Base-by-base conservation (phyloP, 2,329 filamentous ascomycete species). In the Ophiostoma quercus region DNA sequence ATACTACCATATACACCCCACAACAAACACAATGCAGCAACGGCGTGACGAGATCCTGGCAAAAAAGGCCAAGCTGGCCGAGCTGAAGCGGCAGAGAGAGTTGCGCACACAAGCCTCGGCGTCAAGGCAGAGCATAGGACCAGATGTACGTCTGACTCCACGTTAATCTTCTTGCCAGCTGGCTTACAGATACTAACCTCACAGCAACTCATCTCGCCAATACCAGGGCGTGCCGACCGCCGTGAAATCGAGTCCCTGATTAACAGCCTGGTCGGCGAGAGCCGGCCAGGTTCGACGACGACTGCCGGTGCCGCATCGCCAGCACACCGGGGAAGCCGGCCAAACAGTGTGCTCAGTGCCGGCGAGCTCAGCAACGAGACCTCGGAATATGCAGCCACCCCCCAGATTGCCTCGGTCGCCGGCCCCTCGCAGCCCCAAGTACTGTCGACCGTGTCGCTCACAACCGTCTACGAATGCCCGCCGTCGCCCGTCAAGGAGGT, bases 31-130 rank as follows among this genome's bases (percentile, higher is more conserved):
- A 74, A 90, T 90, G 84, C 88, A 90, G 82, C 90, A 94, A 84
- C 90, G 94, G 76, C 91, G 92, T 83, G 93, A 97, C 84, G 95
- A 99, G 84, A 97, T 99, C 75, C 84, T 95, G 76, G 94, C 93
- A 75, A 99, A 99, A 83, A 94, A 92, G 84, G 94, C 94, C 73
- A 97, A 95, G 84, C 92, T 99, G 76, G 94, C 92, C 67, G 95
- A 98, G 85, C 86, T 99, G 74, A 97, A 97, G 83, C 88, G 92
- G 73, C 93, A 97, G 82, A 88, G 95, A 75, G 93, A 96, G 79
- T 82, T 94, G 75, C 87, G 94, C 73, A 91, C 86, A 77, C 92
- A 96, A 78, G 88, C 91, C 75, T 87, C 84, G 71, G 86, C 85
- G 73, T 88, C 84, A 74, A 87, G 92, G 74, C 86, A 89, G 76